Evolutionary conservation across 306 rosid genomes (phyloP).

Genomic region (Erythrophleum fordii): DNA sequence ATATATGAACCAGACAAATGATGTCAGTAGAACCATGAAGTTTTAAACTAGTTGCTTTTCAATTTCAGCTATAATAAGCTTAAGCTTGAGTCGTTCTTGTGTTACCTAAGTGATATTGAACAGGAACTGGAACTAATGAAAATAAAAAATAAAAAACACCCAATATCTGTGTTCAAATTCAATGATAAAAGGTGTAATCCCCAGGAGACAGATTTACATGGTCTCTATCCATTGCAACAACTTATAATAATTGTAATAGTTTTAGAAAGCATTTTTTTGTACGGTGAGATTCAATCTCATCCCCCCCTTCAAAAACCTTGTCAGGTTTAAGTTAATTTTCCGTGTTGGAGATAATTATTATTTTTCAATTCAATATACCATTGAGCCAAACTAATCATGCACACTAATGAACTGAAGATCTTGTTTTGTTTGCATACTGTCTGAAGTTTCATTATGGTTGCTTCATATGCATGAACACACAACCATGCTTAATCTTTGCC

Average conservation of each 20-base stretch:
- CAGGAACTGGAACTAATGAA: neutral
- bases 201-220: neutral
- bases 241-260: neutral
- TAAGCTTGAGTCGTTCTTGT: constrained; percentile 7
- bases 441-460: constrained; percentile 25
- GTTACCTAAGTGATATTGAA: neutral
- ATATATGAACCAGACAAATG: neutral
- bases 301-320: neutral
- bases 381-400: neutral
- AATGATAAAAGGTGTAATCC: neutral
- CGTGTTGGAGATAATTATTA: neutral
- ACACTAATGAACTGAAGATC: constrained; percentile 13
- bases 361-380: constrained; percentile 5
- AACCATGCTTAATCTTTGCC: constrained; percentile 4
- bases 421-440: constrained; percentile 17
- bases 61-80: constrained; percentile 11
- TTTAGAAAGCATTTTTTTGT: neutral
- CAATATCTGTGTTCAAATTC: neutral
- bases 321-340: neutral
- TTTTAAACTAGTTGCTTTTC: constrained; percentile 9
- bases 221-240: neutral
- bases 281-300: neutral
- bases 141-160: neutral
- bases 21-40: neutral
- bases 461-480: constrained; percentile 11